Base-by-base conservation (phyloP, 805 yeast species). In the Wickerhamomyces chaumierensis region DNA sequence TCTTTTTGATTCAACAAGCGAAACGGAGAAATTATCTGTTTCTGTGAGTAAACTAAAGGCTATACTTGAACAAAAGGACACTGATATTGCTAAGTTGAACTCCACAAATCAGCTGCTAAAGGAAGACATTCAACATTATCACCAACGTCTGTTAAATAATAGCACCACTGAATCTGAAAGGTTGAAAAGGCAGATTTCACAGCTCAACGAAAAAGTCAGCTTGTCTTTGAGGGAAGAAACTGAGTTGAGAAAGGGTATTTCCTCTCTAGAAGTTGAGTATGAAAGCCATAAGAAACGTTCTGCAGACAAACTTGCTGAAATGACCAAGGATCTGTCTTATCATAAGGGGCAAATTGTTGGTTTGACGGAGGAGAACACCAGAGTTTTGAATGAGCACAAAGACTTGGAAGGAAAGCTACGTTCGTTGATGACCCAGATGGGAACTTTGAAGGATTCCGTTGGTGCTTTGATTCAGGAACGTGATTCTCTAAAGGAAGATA, bases 171-270 rank as follows among this genome's bases (percentile, higher is more conserved):
- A 69, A 31, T 68, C 68, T 37, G 44, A 36, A 25, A 45, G 42
- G 38, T 68, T 65, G 37, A 63, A 65, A 21, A 57, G 58, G 17
- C 82, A 82, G 48, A 61, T 81, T 36, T 67, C 71, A 38, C 61
- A 63, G 36, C 53, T 82, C 41, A 73, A 70, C 44, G 64, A 64
- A 28, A 77, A 76, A 35, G 52, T 84, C 31, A 64, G 68, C 29
- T 62, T 64, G 39, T 69, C 73, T 45, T 62, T 77, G 60, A 76
- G 77, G 47, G 67, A 65, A 31, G 94, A 85, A 54, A 76, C 85
- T 1, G 74, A 71, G 23, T 55, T 81, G 39, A 73, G 78, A 42
- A 81, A 78, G 46, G 78, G 72, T 35, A 62, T 78, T 45, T 79
- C 82, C 38, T 73, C 73, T 31, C 58, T 80, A 20, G 72, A 69